Conservation (phyloP, 176 grass and related monocot genomes). For the Musa beccarii region DNA sequence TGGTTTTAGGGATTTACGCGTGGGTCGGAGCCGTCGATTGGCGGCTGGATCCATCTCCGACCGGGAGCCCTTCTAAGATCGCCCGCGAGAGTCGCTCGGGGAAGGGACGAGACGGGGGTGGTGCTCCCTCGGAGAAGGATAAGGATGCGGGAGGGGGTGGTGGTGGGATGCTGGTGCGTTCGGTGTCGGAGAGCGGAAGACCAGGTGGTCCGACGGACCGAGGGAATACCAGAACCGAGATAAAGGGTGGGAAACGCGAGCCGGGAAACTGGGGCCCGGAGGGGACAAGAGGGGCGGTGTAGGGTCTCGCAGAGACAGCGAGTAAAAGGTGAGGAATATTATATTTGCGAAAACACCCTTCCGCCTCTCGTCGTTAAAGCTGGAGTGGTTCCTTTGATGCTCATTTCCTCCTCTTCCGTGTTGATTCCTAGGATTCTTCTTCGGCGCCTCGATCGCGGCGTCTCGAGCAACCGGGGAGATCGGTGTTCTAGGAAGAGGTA, state of each 20-base stretch:
- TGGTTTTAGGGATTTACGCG: too few species aligned
- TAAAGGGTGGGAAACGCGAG: background rate
- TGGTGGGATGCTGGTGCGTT: too few species aligned
- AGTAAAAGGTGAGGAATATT: background rate
- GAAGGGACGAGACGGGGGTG: background rate
- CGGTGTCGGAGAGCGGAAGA: too few species aligned
- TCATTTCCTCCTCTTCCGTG: background rate
- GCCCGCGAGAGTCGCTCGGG: background rate
- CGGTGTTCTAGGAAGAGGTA: background rate
- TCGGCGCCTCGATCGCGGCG: background rate
- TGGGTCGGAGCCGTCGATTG: background rate
- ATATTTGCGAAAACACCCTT: background rate
- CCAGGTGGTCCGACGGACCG: background rate
- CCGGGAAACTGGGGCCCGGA: background rate
- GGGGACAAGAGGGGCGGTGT: conserved; percentile 23
- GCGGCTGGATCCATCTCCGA: background rate
- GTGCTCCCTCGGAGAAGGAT: background rate
- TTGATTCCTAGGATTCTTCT: conserved; percentile 1
- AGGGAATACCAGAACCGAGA: background rate
- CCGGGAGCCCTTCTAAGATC: background rate
- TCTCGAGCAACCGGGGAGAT: background rate
- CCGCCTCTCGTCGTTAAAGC: conserved; percentile 8
- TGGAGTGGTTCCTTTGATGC: background rate
- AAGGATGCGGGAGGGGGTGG: background rate
- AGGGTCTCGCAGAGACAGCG: conserved; percentile 24